These are phyloP conservation scores for Seiridium cupressi DNA, from an alignment of 2,329 filamentous ascomycete genomes.

Conservation along the genomic window DNA sequence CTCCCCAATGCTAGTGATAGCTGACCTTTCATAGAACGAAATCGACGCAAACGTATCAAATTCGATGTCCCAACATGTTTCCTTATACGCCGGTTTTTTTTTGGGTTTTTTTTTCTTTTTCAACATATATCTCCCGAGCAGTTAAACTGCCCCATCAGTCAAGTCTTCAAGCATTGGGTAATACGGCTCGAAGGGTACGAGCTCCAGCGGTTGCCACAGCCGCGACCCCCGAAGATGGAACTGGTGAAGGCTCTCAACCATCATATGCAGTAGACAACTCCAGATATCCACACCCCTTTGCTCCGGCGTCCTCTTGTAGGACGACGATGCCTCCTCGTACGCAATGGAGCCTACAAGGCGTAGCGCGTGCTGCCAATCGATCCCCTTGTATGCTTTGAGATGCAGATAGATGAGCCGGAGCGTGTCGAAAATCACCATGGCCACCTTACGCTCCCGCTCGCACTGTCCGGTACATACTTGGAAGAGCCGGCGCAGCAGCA, in stretches of 20 bases:
- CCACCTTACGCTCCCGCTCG: not conserved
- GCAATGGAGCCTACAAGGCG: not conserved
- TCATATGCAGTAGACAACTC: not conserved
- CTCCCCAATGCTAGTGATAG: no score
- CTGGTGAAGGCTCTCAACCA: not conserved
- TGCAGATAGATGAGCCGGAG: not conserved
- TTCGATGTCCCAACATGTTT: not conserved
- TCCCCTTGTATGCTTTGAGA: not conserved
- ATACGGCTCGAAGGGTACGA: not conserved
- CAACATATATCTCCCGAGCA: no score
- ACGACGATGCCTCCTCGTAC: not conserved
- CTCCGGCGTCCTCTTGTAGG: not conserved
- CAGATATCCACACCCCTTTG: not conserved
- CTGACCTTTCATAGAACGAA: no score
- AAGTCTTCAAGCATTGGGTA: slow-evolving; percentile 1
- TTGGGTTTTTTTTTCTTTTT: no score
- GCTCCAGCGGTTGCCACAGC: not conserved
- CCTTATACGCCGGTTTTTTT: not conserved
- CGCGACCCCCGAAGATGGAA: not conserved
- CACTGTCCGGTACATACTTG: not conserved
- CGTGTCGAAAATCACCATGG: not conserved
- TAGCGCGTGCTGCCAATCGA: not conserved
- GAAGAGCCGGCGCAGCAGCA: not conserved
- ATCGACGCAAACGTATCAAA: no score
- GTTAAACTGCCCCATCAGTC: not conserved